A percentile compares a stretch with the other conserved stretches of the same genome.
phyloP scores from a whole-genome alignment of 2,329 filamentous ascomycete genomes.

The Aspergillus caelatus region DNA sequence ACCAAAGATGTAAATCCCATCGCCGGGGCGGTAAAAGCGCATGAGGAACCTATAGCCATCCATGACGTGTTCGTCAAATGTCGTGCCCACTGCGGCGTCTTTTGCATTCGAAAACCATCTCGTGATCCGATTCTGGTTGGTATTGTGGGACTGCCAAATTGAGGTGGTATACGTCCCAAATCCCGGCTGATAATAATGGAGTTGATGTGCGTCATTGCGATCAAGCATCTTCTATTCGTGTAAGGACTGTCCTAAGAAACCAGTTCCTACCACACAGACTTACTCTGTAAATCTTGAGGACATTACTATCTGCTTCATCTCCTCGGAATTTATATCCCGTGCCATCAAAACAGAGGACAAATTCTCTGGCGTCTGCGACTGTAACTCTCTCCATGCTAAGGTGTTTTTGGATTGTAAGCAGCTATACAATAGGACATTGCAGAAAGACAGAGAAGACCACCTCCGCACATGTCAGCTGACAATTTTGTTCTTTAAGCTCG shows the following conservation, averaged over 20 bases:
- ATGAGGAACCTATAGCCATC: constrained; percentile 75
- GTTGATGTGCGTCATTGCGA: constrained; percentile 1
- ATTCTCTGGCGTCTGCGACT: neutral
- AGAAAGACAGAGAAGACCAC: too few species aligned
- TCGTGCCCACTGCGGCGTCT: constrained; percentile 64
- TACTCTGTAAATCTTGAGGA: constrained; percentile 34
- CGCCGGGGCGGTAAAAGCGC: constrained; percentile 58
- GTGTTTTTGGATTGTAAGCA: too few species aligned
- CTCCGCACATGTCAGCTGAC: too few species aligned
- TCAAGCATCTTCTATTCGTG: constrained; percentile 6
- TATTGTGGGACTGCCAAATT: too few species aligned
- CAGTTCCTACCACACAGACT: too few species aligned
- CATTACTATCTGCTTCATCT: constrained; percentile 35
- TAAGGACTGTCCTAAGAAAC: neutral
- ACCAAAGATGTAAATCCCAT: constrained; percentile 67
- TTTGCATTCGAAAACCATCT: too few species aligned
- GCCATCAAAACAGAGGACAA: constrained; percentile 34
- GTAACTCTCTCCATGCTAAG: too few species aligned
- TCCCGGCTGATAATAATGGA: constrained; percentile 4
- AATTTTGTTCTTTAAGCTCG: too few species aligned
- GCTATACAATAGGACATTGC: too few species aligned
- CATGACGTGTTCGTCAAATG: constrained; percentile 76
- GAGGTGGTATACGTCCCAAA: neutral
- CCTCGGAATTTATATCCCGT: constrained; percentile 35
- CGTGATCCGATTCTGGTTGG: too few species aligned